Evolutionary conservation across 495 filamentous ascomycete species (phyloP), one percentile per base, ranked within the genome.

Genomic region (Penicillium silybi): DNA sequence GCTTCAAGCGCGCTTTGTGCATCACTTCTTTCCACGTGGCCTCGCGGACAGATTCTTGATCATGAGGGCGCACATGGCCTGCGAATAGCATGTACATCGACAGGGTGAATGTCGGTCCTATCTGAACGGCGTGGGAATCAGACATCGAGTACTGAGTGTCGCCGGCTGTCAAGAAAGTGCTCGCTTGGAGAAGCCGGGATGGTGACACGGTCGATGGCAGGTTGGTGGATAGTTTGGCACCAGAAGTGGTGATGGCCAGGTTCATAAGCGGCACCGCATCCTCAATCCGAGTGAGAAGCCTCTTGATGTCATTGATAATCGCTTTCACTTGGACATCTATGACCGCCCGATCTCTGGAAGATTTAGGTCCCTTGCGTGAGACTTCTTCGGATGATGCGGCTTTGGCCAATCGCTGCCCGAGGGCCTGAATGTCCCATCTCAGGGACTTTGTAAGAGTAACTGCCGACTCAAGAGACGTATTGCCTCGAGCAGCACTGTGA

Each of bases 21-120:
- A 97, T 90, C 38, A 96, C 91, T 64, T 99, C 95, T 61, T 97
- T 95, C 95, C 93, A 97, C 0, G 92, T 91, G 1, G 88, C 85
- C 57, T 92, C 86, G 39, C 88, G 77, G 34, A 85, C 63, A 16
- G 74, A 79, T 60, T 84, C 76, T 53, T 85, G 80, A 47, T 86
- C 76, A 43, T 85, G 77, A 6, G 77, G 79, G 20, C 84, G 74
- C 15, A 85, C 68, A 69, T 99, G 91, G 17, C 90, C 84, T 11
- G 83, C 78, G 63, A 97, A 99, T 5, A 97, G 82, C 95, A 99
- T 97, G 70, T 97, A 99, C 67, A 97, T 76, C 1, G 92, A 95
- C 15, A 97, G 65, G 0, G 81, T 89, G 62, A 97, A 97, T 0
- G 85, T 84, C 0, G 93, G 89, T 0, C 95, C 95, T 44, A 97